phyloP scores from a whole-genome alignment of 352 stramenopile genomes.

The Phytophthora crassamura region DNA sequence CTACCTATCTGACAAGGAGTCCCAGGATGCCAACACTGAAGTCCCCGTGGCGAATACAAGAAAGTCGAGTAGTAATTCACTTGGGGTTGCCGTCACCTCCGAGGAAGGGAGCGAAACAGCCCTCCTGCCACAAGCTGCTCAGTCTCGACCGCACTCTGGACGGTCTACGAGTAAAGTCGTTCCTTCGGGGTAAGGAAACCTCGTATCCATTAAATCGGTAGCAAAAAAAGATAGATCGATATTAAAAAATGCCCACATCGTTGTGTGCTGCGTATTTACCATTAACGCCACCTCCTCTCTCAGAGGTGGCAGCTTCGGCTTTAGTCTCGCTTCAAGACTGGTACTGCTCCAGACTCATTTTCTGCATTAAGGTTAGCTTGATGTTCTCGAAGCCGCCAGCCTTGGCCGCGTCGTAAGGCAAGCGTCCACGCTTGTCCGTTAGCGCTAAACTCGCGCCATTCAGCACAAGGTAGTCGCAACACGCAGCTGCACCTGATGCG shows the following conservation, averaged over 20 bases:
- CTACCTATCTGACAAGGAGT: conserved; percentile 33
- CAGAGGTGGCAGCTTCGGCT: background rate
- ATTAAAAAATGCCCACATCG: conserved; percentile 10
- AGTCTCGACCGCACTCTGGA: conserved; percentile 29
- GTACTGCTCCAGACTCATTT: conserved; percentile 75
- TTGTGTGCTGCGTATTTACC: too few species aligned
- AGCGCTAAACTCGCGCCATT: conserved; percentile 80
- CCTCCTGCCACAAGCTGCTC: conserved; percentile 13
- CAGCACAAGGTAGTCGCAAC: conserved; percentile 82
- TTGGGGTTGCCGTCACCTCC: conserved; percentile 13
- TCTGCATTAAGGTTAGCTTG: conserved; percentile 72
- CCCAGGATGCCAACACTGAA: conserved; percentile 8
- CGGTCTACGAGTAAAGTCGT: conserved; percentile 47
- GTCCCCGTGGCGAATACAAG: background rate
- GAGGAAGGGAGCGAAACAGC: conserved; percentile 29
- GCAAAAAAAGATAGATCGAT: conserved; percentile 8
- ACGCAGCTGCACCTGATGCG: conserved; percentile 39
- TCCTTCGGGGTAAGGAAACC: conserved; percentile 40
- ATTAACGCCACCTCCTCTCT: too few species aligned
- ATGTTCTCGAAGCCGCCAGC: conserved; percentile 63
- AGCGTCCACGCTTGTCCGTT: conserved; percentile 49
- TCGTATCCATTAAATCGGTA: conserved; percentile 25
- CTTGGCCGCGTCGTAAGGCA: conserved; percentile 73
- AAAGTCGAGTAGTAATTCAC: conserved; percentile 7
- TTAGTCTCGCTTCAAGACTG: conserved; percentile 43